These are phyloP conservation scores for Naganishia randhawae DNA, from an alignment of 768 basidiomycete genomes.

Conservation along the genomic window DNA sequence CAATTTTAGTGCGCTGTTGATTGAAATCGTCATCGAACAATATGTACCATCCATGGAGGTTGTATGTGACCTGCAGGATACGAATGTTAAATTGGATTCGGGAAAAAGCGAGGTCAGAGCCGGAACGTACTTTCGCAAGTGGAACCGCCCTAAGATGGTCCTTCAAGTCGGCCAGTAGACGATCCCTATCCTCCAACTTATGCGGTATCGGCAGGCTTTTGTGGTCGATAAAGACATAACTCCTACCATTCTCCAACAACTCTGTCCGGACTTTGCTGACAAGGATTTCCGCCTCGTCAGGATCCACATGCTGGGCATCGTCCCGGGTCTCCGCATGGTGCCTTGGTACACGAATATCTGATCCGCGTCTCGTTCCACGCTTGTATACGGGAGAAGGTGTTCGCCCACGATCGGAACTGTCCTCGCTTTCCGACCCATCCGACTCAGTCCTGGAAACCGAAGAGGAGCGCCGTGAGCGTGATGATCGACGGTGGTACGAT, in stretches of 20 bases:
- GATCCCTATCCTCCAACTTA: background rate
- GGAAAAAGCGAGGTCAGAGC: background rate
- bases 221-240: slow-evolving; percentile 39
- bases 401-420: background rate
- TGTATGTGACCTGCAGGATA: slow-evolving; percentile 62
- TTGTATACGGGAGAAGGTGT: slow-evolving; percentile 2
- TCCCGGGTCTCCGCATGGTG: background rate
- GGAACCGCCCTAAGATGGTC: slow-evolving; percentile 57
- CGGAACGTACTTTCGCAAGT: slow-evolving; percentile 1
- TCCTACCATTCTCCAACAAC: slow-evolving; percentile 36
- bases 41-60: slow-evolving; percentile 71
- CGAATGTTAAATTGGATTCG: slow-evolving; percentile 23
- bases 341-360: background rate
- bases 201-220: slow-evolving; percentile 28
- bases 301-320: background rate
- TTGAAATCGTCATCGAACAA: slow-evolving; percentile 65
- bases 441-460: background rate
- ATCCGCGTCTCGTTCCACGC: background rate
- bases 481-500: slow-evolving; percentile 14
- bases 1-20: slow-evolving; percentile 66
- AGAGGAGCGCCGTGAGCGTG: slow-evolving; percentile 11
- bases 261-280: slow-evolving; percentile 17
- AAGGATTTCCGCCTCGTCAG: background rate
- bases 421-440: background rate
- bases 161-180: slow-evolving; percentile 62